Percentiles rank a stretch among this genome's conserved stretches.
These are phyloP conservation scores for Kwoniella sp. DNA, from an alignment of 768 basidiomycete genomes.

Conservation along the genomic window DNA sequence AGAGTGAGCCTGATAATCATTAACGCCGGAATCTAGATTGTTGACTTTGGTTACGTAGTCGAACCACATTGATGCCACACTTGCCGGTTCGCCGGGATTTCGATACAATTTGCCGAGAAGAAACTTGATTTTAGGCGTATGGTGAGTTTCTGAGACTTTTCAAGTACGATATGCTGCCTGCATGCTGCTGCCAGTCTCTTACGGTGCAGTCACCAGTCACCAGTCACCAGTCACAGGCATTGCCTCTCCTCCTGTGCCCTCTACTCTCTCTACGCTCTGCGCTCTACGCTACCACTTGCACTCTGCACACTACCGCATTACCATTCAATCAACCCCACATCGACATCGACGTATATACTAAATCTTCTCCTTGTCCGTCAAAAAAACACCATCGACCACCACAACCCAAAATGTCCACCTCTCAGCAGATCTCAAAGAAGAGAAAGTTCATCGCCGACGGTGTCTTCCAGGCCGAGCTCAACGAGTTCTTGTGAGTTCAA, in stretches of 20 bases:
- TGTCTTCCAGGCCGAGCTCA: slow-evolving; percentile 98
- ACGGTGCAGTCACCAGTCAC: too few relatives aligned
- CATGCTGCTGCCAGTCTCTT: too few relatives aligned
- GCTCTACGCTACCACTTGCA: background rate
- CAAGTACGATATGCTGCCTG: too few relatives aligned
- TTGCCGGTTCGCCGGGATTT: background rate
- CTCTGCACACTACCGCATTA: slow-evolving; percentile 11
- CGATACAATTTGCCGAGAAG: slow-evolving; percentile 6
- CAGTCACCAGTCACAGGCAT: too few relatives aligned
- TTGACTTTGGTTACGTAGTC: background rate
- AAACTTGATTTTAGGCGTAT: background rate
- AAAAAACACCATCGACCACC: slow-evolving; percentile 3
- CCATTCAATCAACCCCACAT: slow-evolving; percentile 1
- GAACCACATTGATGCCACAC: slow-evolving; percentile 7
- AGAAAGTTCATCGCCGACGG: slow-evolving; percentile 96
- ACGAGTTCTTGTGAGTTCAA: slow-evolving; percentile 78
- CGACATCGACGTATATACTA: background rate
- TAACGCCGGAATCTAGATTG: too few relatives aligned
- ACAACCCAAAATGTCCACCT: slow-evolving; percentile 50
- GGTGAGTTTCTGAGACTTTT: background rate
- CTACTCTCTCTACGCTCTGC: background rate
- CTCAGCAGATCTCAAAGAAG: slow-evolving; percentile 81
- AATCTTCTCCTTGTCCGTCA: slow-evolving; percentile 24
- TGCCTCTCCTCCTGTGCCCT: background rate
- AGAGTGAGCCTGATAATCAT: too few relatives aligned